Conservation (phyloP, 2,329 filamentous ascomycete genomes). For the Knufia petricola region DNA sequence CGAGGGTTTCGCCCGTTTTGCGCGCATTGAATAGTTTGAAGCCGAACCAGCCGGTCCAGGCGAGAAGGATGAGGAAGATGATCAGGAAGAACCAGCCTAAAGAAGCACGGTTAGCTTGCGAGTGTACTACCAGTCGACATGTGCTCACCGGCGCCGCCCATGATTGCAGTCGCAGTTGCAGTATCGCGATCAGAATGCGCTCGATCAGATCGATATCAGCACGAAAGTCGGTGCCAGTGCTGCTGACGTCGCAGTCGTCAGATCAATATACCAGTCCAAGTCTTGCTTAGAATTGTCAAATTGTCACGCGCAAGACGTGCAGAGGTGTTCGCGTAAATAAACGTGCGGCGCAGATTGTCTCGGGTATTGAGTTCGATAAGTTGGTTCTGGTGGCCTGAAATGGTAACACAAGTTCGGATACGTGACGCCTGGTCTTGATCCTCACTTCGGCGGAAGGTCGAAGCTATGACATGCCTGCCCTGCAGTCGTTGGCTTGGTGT, state of each 20-base stretch:
- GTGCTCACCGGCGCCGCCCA: slow-evolving; percentile 8
- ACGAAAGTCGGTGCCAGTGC: neutral
- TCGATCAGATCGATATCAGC: neutral
- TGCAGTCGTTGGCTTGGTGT: too few relatives aligned
- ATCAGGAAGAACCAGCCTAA: slow-evolving; percentile 58
- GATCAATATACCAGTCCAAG: neutral
- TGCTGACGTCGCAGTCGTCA: slow-evolving; percentile 1
- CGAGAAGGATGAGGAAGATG: slow-evolving; percentile 50
- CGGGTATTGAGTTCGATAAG: neutral
- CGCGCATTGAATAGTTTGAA: slow-evolving; percentile 65
- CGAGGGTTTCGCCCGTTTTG: slow-evolving; percentile 64
- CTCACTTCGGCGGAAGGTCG: too few relatives aligned
- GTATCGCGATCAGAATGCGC: neutral
- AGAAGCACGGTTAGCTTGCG: neutral
- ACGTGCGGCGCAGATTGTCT: neutral
- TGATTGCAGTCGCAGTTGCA: slow-evolving; percentile 7
- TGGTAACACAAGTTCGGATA: neutral
- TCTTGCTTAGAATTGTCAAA: neutral
- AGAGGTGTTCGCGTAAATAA: neutral
- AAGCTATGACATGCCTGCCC: too few relatives aligned
- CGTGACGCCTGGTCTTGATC: neutral
- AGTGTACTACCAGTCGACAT: neutral
- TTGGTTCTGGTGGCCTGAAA: neutral
- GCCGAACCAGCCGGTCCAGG: slow-evolving; percentile 55
- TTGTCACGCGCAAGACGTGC: neutral